Base-by-base conservation (phyloP, 352 stramenopile species). In the Phytopythium cucurbitacearum region DNA sequence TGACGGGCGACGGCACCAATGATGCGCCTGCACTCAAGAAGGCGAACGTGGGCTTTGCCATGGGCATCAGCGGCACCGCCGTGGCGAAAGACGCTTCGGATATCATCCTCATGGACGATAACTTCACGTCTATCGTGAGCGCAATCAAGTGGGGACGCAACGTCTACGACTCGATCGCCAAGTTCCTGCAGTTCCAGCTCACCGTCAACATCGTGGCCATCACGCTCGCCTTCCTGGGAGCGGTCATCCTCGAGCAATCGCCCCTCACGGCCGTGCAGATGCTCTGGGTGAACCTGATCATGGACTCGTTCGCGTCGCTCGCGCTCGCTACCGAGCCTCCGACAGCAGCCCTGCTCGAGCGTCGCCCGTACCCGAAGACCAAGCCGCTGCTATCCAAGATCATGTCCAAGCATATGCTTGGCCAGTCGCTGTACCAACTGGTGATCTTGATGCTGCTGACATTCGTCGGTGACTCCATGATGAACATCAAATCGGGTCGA, bases 261-360 rank as follows among this genome's bases (percentile, higher is more conserved):
- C 94, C 95, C 2, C 73, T 99, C 11, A 97, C 89, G 40, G 92
- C 96, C 7, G 89, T 99, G 6, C 97, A 98, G 69, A 90, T 99
- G 79, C 74, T 99, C 0, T 99, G 96, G 96, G 94, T 99, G 43
- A 99, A 99, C 63, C 74, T 99, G 13, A 98, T 99, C 66, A 99
- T 99, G 95, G 97, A 99, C 65, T 98, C 94, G 6, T 97, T 98
- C 60, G 96, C 94, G 15, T 96, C 95, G 10, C 63, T 99, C 15
- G 95, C 96, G 5, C 78, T 99, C 13, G 96, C 93, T 28, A 98
- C 96, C 1, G 96, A 99, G 66, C 74, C 82, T 5, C 96, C 96
- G 6, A 95, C 80, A 0, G 42, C 71, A 1, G 79, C 91, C 16
- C 67, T 99, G n/a, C 73, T 99, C 3, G 76, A 97, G 10, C 83